Evolutionary conservation across 2,329 filamentous ascomycete species (phyloP).

Genomic region (Fusarium tjaetaba): DNA sequence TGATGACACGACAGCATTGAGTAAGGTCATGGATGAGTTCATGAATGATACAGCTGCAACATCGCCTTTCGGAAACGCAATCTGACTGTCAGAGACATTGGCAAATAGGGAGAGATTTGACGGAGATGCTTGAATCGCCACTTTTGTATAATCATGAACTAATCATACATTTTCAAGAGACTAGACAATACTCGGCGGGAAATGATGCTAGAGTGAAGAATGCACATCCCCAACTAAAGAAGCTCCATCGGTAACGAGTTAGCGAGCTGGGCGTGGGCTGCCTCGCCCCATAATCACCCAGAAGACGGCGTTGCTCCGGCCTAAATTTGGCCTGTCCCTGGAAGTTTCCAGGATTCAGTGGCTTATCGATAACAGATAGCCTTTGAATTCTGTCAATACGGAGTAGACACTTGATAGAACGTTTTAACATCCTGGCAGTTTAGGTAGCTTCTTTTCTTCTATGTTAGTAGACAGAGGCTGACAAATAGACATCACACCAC

Average conservation of each 20-base stretch:
- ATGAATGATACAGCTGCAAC: conserved; percentile 1
- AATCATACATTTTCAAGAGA: neutral
- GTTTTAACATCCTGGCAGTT: neutral
- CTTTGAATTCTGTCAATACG: neutral
- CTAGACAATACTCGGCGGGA: neutral
- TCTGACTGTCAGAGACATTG: neutral
- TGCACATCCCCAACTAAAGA: neutral
- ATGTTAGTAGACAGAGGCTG: conserved; percentile 18
- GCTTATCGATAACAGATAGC: conserved; percentile 21
- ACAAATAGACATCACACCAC: conserved; percentile 41
- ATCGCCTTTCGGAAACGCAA: neutral
- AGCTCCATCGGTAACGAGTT: neutral
- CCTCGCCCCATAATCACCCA: conserved; percentile 23
- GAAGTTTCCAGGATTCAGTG: neutral
- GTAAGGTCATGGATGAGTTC: conserved; percentile 8
- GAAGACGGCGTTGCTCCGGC: conserved; percentile 15
- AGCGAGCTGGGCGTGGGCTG: neutral
- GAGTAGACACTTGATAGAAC: neutral
- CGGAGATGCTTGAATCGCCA: neutral
- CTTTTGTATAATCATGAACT: neutral
- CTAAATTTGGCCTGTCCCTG: conserved; percentile 6
- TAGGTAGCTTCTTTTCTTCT: conserved; percentile 2
- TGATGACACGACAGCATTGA: conserved; percentile 6
- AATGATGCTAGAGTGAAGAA: neutral
- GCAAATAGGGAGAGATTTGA: too few species aligned